These are phyloP conservation scores for Irpex sp. DNA, from an alignment of 1,284 basidiomycete genomes.

Conservation along the genomic window DNA sequence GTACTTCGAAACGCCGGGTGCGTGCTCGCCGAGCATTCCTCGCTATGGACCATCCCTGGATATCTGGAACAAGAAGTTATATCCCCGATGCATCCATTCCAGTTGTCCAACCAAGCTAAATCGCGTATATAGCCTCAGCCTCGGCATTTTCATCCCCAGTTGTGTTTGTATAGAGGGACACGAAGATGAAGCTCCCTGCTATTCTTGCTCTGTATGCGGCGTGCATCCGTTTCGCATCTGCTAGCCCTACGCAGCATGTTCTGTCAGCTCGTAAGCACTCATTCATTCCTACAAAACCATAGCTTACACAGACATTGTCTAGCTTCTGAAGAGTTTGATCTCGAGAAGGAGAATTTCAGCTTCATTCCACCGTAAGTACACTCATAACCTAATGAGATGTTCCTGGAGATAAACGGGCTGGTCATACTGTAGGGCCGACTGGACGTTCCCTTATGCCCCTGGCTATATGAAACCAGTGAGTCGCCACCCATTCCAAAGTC, in stretches of 20 bases:
- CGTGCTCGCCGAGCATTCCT: no score
- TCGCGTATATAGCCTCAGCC: background rate
- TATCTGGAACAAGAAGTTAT: background rate
- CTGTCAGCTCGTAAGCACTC: background rate
- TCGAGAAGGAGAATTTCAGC: background rate
- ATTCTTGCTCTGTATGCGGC: no score
- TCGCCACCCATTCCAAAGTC: background rate
- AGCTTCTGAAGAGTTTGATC: background rate
- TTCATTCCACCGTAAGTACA: background rate
- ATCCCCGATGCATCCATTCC: background rate
- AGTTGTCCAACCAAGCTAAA: background rate
- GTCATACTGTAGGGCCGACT: background rate
- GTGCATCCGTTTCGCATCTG: background rate
- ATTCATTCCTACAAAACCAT: background rate
- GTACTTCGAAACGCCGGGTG: no score
- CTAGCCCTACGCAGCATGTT: background rate
- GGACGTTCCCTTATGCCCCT: background rate
- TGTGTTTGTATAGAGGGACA: no score
- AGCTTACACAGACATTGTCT: background rate
- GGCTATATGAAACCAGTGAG: background rate
- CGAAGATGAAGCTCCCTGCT: no score
- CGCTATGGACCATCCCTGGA: no score
- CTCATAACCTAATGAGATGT: background rate
- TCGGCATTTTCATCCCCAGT: no score
- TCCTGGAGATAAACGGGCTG: background rate